Evolutionary conservation across 768 basidiomycete genomes (phyloP), one percentile per base, ranked within the genome.

Genomic region (Podaxis pistillaris): DNA sequence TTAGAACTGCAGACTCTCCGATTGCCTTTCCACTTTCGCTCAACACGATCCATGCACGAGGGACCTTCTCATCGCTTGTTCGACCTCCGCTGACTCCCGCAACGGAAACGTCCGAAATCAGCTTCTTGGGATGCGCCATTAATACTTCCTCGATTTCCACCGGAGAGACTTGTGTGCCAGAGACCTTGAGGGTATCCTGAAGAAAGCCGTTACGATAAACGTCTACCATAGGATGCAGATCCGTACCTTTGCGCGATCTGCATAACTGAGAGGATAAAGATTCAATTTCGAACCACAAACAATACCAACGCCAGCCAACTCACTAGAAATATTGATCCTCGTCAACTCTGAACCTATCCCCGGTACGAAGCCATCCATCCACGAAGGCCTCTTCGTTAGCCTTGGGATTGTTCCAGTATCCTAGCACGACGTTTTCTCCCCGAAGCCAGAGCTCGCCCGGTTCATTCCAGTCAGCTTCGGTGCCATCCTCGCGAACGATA

Each of bases 111-210:
- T 93, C 91, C 6, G 69, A 71, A 63, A 92, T 81, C 49, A 91
- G 78, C n/a, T 75, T 75, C 11, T 81, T 80, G 0, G 90, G 88
- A 50, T 92, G 85, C 0, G 76, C 76, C n/a, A 86, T 78, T 1
- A 93, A 73, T n/a, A 79, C 81, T 28, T 83, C 78, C 70, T 93
- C 91, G 54, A 93, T 88, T 69, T 93, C 91, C n/a, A 81, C 79
- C 0, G 91, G 91, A 0, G 91, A 90, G 0, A 93, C 91, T 71
- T 93, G 91, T 56, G 77, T 77, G 2, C 91, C 91, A 0, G 89
- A 90, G 1, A 93, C 81, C 70, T 93, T 93, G 19, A 93, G 78
- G 0, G 85, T 91, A 68, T 93, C 91, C 86, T 90, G 53, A 50
- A 58, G 9, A 37, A 4, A 12, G 12, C 19, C n/a, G 15, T 50